Base-by-base conservation (phyloP, 495 filamentous ascomycete genomes). In the Tetracladium setigerum region DNA sequence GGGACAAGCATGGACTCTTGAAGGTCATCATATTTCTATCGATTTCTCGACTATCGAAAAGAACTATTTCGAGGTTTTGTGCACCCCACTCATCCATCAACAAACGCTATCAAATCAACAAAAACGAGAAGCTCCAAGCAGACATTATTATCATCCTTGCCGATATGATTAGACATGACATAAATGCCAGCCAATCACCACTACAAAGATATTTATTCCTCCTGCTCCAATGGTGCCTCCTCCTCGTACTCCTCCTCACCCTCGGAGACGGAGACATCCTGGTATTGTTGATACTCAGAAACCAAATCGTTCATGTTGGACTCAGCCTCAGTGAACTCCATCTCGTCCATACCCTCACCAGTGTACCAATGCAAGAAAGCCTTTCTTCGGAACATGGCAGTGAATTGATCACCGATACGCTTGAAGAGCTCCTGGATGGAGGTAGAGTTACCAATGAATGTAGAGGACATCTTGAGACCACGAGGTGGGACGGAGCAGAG, bases 281-380 rank as follows among this genome's bases (percentile, higher is more conserved):
- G 92, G 81, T 99, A 99, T 70, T 99, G 94, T 81, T 99, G 92
- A 80, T 99, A 99, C 70, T 99, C 92, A 49, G 91, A 95, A 53
- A 99, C 92, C 69, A 99, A 76, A 71, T 99, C 92, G 78, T 97
- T 99, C 92, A 99, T 99, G 78, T 99, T 99, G 77, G 86, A 91
- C 86, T 99, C 92, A 61, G 92, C 92, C 81, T 97, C 94, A 67
- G 92, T 97, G 75, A 99, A 99, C 78, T 99, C 92, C 92, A 97
- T 97, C 85, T 99, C 92, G 76, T 99, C 92, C 92, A 99, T 99
- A 77, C 92, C 92, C 83, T 99, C 92, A 66, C 90, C 89, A 81
- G 92, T 99, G 73, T 99, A 99, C 92, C 92, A 99, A 82, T 97
- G 92, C 85, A 99, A 87, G 90, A 99, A 99, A 82, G 92, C 92